A percentile compares a stretch with the other conserved stretches of the same genome.
Conservation (phyloP, 306 rosid species). For the Psophocarpus tetragonolobus region DNA sequence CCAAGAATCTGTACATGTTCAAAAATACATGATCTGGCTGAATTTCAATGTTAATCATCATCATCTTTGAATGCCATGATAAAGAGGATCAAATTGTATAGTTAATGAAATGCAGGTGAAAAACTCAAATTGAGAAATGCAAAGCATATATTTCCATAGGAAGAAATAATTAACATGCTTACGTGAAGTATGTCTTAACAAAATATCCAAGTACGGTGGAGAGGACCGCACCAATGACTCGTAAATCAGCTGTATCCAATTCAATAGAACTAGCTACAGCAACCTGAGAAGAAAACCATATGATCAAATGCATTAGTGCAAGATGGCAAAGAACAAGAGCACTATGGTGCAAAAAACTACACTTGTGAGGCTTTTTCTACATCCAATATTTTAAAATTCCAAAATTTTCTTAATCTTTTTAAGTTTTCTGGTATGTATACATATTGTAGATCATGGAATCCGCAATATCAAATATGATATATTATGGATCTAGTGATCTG, state of each 20-base stretch:
- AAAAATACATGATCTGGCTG: not conserved
- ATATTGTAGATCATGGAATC: too few species aligned
- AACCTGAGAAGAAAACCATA: conserved; percentile 47
- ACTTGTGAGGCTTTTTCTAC: too few species aligned
- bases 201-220: conserved; percentile 78
- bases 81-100: not conserved
- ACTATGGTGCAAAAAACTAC: too few species aligned
- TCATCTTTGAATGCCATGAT: not conserved
- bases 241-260: conserved; percentile 57
- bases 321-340: not conserved
- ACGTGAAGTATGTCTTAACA: conserved; percentile 94
- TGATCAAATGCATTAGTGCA: conserved; percentile 22
- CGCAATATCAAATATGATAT: too few species aligned
- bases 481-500: too few species aligned
- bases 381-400: too few species aligned
- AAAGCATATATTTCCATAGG: not conserved
- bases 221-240: conserved; percentile 72
- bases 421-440: too few species aligned
- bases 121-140: conserved; percentile 1
- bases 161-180: conserved; percentile 29
- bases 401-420: too few species aligned
- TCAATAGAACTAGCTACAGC: conserved; percentile 75
- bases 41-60: not conserved
- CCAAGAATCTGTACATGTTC: not conserved
- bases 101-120: not conserved